Percentiles rank a stretch among this genome's conserved stretches.
Conservation (phyloP, 2,329 filamentous ascomycete genomes). For the Thermoascus crustaceus region DNA sequence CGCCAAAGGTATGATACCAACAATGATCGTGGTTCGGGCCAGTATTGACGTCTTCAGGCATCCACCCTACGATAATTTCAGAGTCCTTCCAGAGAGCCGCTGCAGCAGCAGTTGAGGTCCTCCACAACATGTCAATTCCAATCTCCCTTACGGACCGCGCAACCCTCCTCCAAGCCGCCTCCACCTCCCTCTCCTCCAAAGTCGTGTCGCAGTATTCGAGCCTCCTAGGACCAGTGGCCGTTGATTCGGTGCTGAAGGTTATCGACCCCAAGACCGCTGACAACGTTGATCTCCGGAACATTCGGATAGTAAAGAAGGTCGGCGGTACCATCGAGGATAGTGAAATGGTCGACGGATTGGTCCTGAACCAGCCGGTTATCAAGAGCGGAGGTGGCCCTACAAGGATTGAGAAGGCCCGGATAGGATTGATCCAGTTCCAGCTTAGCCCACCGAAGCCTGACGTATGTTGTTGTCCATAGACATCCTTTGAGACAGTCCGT, state of each 20-base stretch:
- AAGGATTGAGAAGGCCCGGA: slow-evolving; percentile 94
- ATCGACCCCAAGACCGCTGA: slow-evolving; percentile 94
- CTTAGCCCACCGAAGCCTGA: slow-evolving; percentile 96
- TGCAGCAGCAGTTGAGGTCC: slow-evolving; percentile 74
- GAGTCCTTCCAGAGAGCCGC: slow-evolving; percentile 96
- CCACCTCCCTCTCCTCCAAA: slow-evolving; percentile 94
- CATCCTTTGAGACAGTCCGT: not conserved
- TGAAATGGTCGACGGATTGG: slow-evolving; percentile 90
- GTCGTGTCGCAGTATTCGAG: slow-evolving; percentile 97
- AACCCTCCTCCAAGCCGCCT: slow-evolving; percentile 89
- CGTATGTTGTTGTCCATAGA: slow-evolving; percentile 43
- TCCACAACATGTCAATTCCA: slow-evolving; percentile 92
- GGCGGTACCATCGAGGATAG: slow-evolving; percentile 98
- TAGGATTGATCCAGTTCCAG: slow-evolving; percentile 97
- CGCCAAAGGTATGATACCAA: slow-evolving; percentile 54
- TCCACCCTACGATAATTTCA: slow-evolving; percentile 95
- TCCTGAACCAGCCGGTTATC: slow-evolving; percentile 83
- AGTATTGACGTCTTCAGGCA: slow-evolving; percentile 38
- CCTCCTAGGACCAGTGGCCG: slow-evolving; percentile 91
- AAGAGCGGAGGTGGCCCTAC: slow-evolving; percentile 88
- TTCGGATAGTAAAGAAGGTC: slow-evolving; percentile 93
- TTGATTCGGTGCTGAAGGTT: slow-evolving; percentile 90
- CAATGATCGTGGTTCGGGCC: not conserved
- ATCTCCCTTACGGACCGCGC: slow-evolving; percentile 81
- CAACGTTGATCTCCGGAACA: slow-evolving; percentile 94